Evolutionary conservation across 192 early-diverging fungal species (phyloP).

Genomic region (Rhizoclosmatium globosum): DNA sequence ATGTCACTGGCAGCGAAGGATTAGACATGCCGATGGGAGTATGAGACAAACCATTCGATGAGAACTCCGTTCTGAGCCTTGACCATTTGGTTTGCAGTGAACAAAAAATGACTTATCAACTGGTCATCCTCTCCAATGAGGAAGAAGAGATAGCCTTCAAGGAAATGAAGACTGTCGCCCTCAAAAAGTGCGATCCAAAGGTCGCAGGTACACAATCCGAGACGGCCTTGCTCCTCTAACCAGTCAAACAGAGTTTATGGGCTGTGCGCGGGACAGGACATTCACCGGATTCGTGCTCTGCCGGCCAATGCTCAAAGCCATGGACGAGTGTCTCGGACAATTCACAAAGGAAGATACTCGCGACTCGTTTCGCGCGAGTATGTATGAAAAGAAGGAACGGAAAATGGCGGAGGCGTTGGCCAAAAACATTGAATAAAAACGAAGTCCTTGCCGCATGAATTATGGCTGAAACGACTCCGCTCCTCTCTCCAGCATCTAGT

Average conservation of each 20-base stretch:
- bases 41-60: constrained; percentile 26
- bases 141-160: constrained; percentile 43
- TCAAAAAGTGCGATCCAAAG: constrained; percentile 28
- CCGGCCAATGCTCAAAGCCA: constrained; percentile 19
- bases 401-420: constrained; percentile 3
- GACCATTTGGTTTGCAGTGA: neutral
- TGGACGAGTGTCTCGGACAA: constrained; percentile 47
- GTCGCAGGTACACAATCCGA: constrained; percentile 30
- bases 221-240: too few species aligned
- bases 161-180: constrained; percentile 39
- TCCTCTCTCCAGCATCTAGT: neutral
- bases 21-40: neutral
- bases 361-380: constrained; percentile 31
- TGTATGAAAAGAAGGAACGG: constrained; percentile 34
- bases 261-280: constrained; percentile 34
- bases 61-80: constrained; percentile 16
- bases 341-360: constrained; percentile 37
- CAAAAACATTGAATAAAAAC: neutral
- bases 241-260: constrained; percentile 28
- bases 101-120: constrained; percentile 1
- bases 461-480: neutral
- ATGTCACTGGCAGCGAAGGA: constrained; percentile 18
- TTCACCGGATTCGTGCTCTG: constrained; percentile 44
- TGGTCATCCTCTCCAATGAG: constrained; percentile 28
- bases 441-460: neutral